Conservation (phyloP, 306 rosid genomes). For the Cucumis hystrix region DNA sequence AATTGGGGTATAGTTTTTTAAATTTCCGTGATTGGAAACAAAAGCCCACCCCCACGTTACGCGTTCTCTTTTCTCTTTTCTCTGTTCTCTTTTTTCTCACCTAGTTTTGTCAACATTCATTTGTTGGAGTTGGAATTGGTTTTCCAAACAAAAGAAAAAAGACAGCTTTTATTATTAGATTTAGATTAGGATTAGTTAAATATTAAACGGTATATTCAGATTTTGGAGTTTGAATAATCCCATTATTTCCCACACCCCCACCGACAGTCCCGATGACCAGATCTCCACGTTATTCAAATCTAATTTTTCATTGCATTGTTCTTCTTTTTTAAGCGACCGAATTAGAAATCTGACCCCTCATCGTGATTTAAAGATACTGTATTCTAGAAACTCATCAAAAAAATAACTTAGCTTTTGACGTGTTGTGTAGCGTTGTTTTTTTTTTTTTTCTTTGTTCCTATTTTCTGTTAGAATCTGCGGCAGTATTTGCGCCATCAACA, state of each 20-base stretch:
- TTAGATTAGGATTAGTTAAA: background rate
- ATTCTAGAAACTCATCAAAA: background rate
- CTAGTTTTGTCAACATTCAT: background rate
- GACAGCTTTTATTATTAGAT: no score
- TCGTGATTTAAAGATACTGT: background rate
- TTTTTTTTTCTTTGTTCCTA: background rate
- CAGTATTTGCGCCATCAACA: background rate
- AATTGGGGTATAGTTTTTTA: background rate
- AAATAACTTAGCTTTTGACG: background rate
- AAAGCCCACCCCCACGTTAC: slow-evolving; percentile 4
- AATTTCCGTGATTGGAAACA: background rate
- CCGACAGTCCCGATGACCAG: background rate
- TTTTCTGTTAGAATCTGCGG: background rate
- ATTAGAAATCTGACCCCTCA: no score
- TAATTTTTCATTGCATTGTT: background rate
- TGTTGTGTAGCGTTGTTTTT: background rate
- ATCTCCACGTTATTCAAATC: background rate
- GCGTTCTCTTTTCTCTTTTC: no score
- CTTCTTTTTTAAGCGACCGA: background rate
- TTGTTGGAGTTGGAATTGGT: background rate
- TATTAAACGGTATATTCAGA: background rate
- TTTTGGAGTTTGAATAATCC: background rate
- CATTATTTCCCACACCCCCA: background rate
- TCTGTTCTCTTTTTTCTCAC: background rate
- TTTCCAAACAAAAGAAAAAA: no score